A percentile compares a stretch with the other conserved stretches of the same genome.
Evolutionary conservation across 192 early-diverging fungal genomes (phyloP).

Genomic region (Radiomyces spectabilis): DNA sequence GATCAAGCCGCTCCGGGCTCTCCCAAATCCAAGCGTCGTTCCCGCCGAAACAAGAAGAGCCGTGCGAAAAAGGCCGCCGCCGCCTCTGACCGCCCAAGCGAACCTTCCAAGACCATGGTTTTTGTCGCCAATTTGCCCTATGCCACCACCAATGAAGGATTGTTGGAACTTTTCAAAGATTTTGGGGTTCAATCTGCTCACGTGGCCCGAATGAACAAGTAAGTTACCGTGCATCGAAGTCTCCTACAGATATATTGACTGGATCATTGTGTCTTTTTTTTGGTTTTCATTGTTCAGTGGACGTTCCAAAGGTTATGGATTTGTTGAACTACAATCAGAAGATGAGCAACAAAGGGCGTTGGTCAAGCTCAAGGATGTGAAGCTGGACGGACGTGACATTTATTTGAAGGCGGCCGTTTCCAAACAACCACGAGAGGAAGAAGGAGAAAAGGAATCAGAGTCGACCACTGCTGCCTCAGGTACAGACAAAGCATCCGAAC

Average conservation of each 20-base stretch:
- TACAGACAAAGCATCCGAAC: background rate
- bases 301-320: constrained; percentile 90
- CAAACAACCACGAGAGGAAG: constrained; percentile 28
- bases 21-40: no score
- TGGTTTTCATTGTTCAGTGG: constrained; percentile 39
- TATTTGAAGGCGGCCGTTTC: constrained; percentile 55
- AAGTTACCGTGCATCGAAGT: background rate
- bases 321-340: constrained; percentile 75
- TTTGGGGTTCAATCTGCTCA: constrained; percentile 68
- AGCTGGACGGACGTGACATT: constrained; percentile 61
- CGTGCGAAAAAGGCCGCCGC: no score
- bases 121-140: constrained; percentile 79
- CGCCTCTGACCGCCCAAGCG: constrained; percentile 17
- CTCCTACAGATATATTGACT: background rate
- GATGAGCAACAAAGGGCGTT: constrained; percentile 73
- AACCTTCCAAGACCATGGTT: constrained; percentile 55
- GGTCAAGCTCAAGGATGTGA: constrained; percentile 48
- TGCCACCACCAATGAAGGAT: constrained; percentile 55
- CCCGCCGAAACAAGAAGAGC: no score
- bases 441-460: constrained; percentile 3
- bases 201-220: constrained; percentile 49
- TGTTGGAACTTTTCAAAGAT: constrained; percentile 66
- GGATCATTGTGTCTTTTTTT: background rate
- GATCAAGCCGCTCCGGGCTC: no score
- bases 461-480: background rate